Evolutionary conservation across 2,329 filamentous ascomycete species (phyloP), one percentile per base, ranked within the genome.

Genomic region (Penicillium expansum): DNA sequence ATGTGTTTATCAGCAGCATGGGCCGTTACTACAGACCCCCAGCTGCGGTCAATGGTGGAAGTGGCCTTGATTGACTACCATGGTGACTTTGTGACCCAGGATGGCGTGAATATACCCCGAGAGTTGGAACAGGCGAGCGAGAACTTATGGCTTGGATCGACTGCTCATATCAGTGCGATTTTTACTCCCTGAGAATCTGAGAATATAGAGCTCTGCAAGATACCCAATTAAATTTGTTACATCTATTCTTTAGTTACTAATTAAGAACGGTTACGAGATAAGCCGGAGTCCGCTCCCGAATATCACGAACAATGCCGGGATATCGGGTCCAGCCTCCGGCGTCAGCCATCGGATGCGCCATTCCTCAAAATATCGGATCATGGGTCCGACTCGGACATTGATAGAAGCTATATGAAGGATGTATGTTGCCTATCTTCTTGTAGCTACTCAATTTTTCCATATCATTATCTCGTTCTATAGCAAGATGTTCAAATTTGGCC

Each of bases 1-100:
- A 13, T 74, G 16, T 68, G 66, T 45, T 59, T 75, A 13, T 54
- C 58, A 11, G 62, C 59, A 6, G 67, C 67, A 20, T 71, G 66
- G 67, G 39, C 61, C 13, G 61, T 66, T 8, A 66, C 64, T 9
- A 45, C 52, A 6, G 67, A 72, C 43, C 35, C 47, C 4, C 22
- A 52, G 1, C 35, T 69, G n/a, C 59, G 60, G 20, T 27, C 32
- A 1, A 54, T 57, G n/a, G 38, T 70, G 9, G 51, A 65, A 24
- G 39, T n/a, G 3, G 33, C 56, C n/a, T 30, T 71, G 14, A 20
- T 57, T 13, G 68, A 70, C 30, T 73, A 70, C 47, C 55, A 61
- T 32, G 20, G 39, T 8, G 71, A 73, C 44, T 70, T 71, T 37
- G 37, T 48, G 37, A 3, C 49, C 7, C 18, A 45, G 1, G 20